These are phyloP conservation scores for Cicer yamashitae DNA, from an alignment of 306 rosid species.

Conservation along the genomic window DNA sequence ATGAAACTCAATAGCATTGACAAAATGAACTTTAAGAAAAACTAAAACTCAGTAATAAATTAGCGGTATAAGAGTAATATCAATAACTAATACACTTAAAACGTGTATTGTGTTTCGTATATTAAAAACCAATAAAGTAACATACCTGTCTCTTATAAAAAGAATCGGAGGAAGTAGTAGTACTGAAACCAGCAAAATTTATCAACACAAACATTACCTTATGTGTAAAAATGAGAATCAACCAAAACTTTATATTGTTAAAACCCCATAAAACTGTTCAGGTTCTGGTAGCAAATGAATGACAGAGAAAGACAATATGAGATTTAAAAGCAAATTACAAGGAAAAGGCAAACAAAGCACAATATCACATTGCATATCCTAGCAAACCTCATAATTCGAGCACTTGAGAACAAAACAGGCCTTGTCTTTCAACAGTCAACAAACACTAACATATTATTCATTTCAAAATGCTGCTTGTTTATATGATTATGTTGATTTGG, in stretches of 20 bases:
- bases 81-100: too few species aligned
- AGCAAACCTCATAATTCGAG: constrained; percentile 35
- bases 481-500: constrained; percentile 55
- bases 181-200: neutral
- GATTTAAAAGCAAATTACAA: constrained; percentile 41
- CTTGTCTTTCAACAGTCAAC: constrained; percentile 32
- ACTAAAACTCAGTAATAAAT: too few species aligned
- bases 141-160: too few species aligned
- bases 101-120: too few species aligned
- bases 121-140: too few species aligned
- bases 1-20: too few species aligned
- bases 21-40: too few species aligned
- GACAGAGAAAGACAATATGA: constrained; percentile 28
- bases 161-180: too few species aligned
- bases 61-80: too few species aligned
- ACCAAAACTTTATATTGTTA: constrained; percentile 25
- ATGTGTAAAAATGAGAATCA: constrained; percentile 10
- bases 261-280: constrained; percentile 28
- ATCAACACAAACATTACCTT: neutral
- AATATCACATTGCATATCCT: constrained; percentile 39
- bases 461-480: constrained; percentile 21
- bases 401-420: constrained; percentile 12
- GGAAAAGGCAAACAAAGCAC: constrained; percentile 42
- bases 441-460: constrained; percentile 39
- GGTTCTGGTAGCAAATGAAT: constrained; percentile 20